Evolutionary conservation across 306 rosid species (phyloP).

Genomic region (Cicer judaicum): DNA sequence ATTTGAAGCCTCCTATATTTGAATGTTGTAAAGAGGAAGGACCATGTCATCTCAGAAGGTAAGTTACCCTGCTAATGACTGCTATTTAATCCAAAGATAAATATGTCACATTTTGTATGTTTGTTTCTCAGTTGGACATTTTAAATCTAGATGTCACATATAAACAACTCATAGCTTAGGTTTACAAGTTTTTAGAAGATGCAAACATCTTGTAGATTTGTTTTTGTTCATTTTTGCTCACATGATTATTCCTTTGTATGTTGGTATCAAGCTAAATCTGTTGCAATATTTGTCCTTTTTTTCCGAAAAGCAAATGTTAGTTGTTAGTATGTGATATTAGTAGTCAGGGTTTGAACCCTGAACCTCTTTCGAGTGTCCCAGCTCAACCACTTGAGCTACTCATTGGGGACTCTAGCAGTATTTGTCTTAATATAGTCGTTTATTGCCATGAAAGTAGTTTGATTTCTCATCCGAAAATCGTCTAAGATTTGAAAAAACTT

Average conservation of each 20-base stretch:
- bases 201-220: background rate
- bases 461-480: background rate
- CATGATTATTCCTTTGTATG: conserved; percentile 10
- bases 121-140: conserved; percentile 5
- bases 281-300: background rate
- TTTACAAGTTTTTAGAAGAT: background rate
- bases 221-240: conserved; percentile 2
- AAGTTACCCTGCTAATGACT: conserved; percentile 32
- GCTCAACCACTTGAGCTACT: no score
- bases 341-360: no score
- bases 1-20: conserved; percentile 65
- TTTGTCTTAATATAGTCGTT: conserved; percentile 14
- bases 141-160: background rate
- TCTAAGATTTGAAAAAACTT: conserved; percentile 2
- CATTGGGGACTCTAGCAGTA: background rate
- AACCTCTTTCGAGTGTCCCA: no score
- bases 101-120: background rate
- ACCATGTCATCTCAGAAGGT: conserved; percentile 64
- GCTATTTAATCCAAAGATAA: no score
- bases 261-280: conserved; percentile 8
- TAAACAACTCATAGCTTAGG: conserved; percentile 21
- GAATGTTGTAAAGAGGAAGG: conserved; percentile 80
- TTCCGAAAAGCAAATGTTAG: no score
- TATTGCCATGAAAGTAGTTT: conserved; percentile 7
- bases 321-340: no score